These are phyloP conservation scores for Apiospora malaysiana DNA, from an alignment of 2,329 filamentous ascomycete species.

Conservation along the genomic window DNA sequence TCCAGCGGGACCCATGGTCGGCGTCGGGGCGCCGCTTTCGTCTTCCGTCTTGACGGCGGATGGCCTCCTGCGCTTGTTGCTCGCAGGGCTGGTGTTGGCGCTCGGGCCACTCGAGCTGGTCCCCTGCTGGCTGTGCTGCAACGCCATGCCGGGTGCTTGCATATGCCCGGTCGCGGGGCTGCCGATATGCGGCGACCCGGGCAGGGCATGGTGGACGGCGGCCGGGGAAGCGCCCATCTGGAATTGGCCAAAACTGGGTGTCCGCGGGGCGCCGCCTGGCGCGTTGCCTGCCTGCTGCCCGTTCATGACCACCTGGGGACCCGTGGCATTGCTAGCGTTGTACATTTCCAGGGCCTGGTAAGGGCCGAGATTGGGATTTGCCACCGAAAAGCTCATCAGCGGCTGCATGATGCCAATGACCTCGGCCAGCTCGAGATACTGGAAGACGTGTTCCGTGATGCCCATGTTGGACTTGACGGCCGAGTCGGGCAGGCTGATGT, in stretches of 20 bases:
- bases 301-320: constrained; percentile 47
- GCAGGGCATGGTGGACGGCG: constrained; percentile 63
- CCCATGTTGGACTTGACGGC: constrained; percentile 62
- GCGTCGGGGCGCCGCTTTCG: constrained; percentile 57
- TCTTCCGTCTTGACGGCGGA: constrained; percentile 65
- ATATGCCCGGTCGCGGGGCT: constrained; percentile 68
- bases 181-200: constrained; percentile 65
- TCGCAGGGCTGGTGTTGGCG: constrained; percentile 69
- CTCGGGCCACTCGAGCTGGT: constrained; percentile 70
- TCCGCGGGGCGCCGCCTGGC: constrained; percentile 50
- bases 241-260: constrained; percentile 63
- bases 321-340: constrained; percentile 51
- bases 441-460: constrained; percentile 65
- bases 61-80: constrained; percentile 63
- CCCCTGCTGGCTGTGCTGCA: constrained; percentile 72
- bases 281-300: constrained; percentile 50
- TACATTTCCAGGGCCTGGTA: constrained; percentile 67
- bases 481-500: constrained; percentile 65
- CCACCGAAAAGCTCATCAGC: constrained; percentile 63
- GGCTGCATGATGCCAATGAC: constrained; percentile 58
- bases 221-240: constrained; percentile 64
- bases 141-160: constrained; percentile 70
- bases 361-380: constrained; percentile 59
- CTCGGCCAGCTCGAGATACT: constrained; percentile 71
- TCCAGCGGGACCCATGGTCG: constrained; percentile 44